Evolutionary conservation across 78 protist species (phyloP), one percentile per base, ranked within the genome.

Genomic region (Guillardia theta): DNA sequence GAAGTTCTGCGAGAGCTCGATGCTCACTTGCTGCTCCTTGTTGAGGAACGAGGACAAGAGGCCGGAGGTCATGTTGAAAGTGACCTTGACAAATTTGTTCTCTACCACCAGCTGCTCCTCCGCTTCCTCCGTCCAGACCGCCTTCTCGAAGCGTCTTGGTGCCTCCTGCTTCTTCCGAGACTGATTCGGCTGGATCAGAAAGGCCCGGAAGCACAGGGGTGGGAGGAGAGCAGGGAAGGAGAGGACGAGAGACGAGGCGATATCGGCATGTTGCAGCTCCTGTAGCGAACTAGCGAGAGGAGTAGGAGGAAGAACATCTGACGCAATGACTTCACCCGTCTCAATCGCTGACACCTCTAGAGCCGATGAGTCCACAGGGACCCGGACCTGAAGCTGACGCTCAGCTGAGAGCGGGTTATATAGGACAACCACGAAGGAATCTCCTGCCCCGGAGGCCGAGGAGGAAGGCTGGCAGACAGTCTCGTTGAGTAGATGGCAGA

Each of bases 401-500:
- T 43, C 8, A 37, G n/a, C 39, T 48, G 48, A 78, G 41, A 78
- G 45, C 43, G 90, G 90, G 90, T 78, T 78, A 50, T 78, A 78
- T 18, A 78, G 53, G 36, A 70, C 36, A 36, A 70, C 83, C 6
- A 30, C 2, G 70, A 58, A 58, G 70, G 39, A 24, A 8, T 9
- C 70, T 24, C 70, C 70, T 8, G 2, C 70, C 27, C 39, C 70
- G 39, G 70, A 58, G 39, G 70, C 70, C 2, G 70, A 27, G 39
- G 46, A 58, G 70, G 78, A 19, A 30, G 45, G 48, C 50, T 46
- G 92, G 92, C 95, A 94, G 46, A 64, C 50, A 24, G 58, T 9
- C 64, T 44, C 90, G 92, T 95, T 95, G 77, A 77, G 76, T 37
- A 64, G 93, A 5, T 30, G 36, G 62, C 94, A 88, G 36, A 33